A percentile compares a stretch with the other conserved stretches of the same genome.
Conservation (phyloP, 1,139 yeast genomes). For the Meyerozyma sp. region DNA sequence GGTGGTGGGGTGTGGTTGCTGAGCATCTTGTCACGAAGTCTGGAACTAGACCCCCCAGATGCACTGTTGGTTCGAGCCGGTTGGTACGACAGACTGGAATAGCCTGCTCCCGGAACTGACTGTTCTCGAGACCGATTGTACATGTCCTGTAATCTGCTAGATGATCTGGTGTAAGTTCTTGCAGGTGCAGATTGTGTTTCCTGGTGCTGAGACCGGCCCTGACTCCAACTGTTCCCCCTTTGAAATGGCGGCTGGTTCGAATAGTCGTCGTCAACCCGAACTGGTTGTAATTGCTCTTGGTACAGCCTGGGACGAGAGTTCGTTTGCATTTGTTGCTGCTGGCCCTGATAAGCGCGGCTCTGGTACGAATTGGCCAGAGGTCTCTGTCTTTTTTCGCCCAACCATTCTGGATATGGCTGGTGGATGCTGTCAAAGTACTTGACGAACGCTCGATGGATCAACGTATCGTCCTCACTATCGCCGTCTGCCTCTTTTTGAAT, state of each 20-base stretch:
- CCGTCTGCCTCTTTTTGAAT: constrained; percentile 36
- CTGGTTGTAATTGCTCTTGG: constrained; percentile 22
- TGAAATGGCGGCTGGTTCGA: constrained; percentile 5
- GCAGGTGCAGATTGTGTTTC: constrained; percentile 5
- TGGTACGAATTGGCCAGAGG: constrained; percentile 2
- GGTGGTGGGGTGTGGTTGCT: constrained; percentile 7
- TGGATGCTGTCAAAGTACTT: constrained; percentile 29
- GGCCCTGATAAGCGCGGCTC: constrained; percentile 4
- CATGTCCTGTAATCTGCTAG: constrained; percentile 38
- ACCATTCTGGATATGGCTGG: constrained; percentile 42
- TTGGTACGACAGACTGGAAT: constrained; percentile 18
- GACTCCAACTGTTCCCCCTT: constrained; percentile 6
- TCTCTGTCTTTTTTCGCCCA: constrained; percentile 22
- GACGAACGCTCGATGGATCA: constrained; percentile 42
- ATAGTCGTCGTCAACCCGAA: constrained; percentile 17
- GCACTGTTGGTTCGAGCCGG: constrained; percentile 23
- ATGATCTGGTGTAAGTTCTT: constrained; percentile 17
- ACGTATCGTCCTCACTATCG: constrained; percentile 31
- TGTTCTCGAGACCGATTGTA: constrained; percentile 41
- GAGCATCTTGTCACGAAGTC: constrained; percentile 36
- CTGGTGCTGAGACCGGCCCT: constrained; percentile 9
- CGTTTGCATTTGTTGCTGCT: constrained; percentile 6
- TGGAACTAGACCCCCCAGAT: constrained; percentile 20
- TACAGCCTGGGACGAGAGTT: constrained; percentile 6
- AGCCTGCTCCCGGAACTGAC: constrained; percentile 31